These are phyloP conservation scores for Murraya koenigii DNA, from an alignment of 345 rosid genomes.

Conservation along the genomic window DNA sequence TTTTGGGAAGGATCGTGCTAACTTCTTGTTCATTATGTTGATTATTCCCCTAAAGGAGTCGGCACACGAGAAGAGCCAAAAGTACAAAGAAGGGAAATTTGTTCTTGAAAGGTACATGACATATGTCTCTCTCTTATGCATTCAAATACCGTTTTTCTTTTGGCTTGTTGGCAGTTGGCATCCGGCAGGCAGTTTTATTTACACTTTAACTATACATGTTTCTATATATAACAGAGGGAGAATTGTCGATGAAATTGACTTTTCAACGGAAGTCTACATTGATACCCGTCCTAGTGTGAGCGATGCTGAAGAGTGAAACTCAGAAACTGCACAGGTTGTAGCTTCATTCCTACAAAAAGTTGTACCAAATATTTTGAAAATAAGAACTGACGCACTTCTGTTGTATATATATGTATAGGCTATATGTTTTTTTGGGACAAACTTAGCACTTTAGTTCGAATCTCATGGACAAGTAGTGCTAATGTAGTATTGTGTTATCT, in stretches of 20 bases:
- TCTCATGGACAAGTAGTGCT: background rate
- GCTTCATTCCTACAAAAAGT: background rate
- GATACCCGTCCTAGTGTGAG: constrained; percentile 57
- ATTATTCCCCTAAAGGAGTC: constrained; percentile 44
- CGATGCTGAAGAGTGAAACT: constrained; percentile 42
- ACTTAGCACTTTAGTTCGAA: background rate
- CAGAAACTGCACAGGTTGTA: constrained; percentile 24
- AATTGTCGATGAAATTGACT: constrained; percentile 76
- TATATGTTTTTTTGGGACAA: background rate
- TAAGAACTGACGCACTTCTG: background rate
- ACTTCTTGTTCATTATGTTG: background rate
- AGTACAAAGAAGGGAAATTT: constrained; percentile 80
- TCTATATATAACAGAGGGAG: constrained; percentile 44
- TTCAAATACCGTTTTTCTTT: background rate
- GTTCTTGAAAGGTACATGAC: constrained; percentile 71
- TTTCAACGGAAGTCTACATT: constrained; percentile 53
- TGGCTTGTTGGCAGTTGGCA: background rate
- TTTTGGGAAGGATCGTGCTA: background rate
- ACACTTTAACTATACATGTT: background rate
- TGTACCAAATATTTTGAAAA: background rate
- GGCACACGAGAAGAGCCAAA: constrained; percentile 69
- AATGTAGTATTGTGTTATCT: background rate
- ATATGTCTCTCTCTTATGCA: constrained; percentile 1
- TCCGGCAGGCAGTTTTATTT: background rate
- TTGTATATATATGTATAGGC: background rate